Conservation (phyloP, 2,329 filamentous ascomycete species). For the Blumeria hordei region DNA sequence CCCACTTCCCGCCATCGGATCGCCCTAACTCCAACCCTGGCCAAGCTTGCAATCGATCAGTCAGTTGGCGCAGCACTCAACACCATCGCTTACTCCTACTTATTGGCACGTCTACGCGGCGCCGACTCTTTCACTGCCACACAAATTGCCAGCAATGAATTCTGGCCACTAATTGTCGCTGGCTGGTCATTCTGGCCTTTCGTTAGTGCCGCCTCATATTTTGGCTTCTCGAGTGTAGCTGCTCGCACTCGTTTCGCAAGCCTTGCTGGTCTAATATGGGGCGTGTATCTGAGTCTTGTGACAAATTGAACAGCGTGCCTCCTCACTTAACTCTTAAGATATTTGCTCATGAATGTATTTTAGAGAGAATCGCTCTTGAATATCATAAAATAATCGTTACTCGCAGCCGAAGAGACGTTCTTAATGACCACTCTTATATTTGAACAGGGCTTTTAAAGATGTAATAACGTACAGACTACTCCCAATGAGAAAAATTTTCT, state of each 20-base stretch:
- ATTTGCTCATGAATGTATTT: too few species aligned
- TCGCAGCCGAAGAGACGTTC: too few species aligned
- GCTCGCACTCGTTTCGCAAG: slow-evolving; percentile 46
- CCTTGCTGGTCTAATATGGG: slow-evolving; percentile 49
- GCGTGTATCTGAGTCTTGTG: slow-evolving; percentile 47
- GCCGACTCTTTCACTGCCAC: slow-evolving; percentile 21
- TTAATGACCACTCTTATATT: too few species aligned
- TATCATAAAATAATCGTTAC: too few species aligned
- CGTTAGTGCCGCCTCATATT: slow-evolving; percentile 46
- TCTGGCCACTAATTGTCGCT: slow-evolving; percentile 38
- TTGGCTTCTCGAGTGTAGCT: slow-evolving; percentile 43
- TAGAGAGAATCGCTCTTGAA: too few species aligned
- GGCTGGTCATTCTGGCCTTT: slow-evolving; percentile 51
- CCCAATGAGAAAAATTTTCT: too few species aligned
- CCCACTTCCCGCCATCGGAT: slow-evolving; percentile 31
- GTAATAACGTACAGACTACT: too few species aligned
- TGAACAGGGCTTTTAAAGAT: too few species aligned
- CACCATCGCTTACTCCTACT: slow-evolving; percentile 36
- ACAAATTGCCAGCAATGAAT: slow-evolving; percentile 25
- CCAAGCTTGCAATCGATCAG: slow-evolving; percentile 47
- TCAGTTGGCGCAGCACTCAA: slow-evolving; percentile 40
- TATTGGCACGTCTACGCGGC: slow-evolving; percentile 21
- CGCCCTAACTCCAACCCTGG: slow-evolving; percentile 36
- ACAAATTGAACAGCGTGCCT: slow-evolving; percentile 14
- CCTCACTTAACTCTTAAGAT: too few species aligned